Conservation (phyloP, 352 stramenopile genomes). For the Phytophthora kernoviae region DNA sequence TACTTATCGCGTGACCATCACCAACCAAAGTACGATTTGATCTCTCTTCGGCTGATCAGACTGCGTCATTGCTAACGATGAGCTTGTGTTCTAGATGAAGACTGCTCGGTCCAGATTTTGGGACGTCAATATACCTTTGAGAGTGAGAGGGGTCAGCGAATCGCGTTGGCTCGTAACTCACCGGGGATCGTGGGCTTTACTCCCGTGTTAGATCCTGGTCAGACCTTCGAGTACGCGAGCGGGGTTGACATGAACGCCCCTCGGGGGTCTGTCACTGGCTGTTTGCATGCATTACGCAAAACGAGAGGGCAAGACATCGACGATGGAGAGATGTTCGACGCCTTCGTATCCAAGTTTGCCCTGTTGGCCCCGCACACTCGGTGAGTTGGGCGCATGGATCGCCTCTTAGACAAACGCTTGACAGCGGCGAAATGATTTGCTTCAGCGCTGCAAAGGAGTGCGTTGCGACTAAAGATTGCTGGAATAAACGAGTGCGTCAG, state of each 20-base stretch:
- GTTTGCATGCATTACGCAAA: slow-evolving; percentile 59
- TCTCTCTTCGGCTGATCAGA: background rate
- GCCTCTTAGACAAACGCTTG: slow-evolving; percentile 9
- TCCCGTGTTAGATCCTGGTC: slow-evolving; percentile 60
- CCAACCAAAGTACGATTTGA: slow-evolving; percentile 60
- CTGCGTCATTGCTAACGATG: background rate
- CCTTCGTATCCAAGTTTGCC: slow-evolving; percentile 68
- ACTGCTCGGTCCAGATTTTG: slow-evolving; percentile 63
- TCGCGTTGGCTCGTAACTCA: slow-evolving; percentile 64
- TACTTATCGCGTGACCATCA: slow-evolving; percentile 81
- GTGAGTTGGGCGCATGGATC: slow-evolving; percentile 12
- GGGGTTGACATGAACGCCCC: slow-evolving; percentile 78
- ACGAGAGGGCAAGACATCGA: slow-evolving; percentile 27
- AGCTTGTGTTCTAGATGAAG: slow-evolving; percentile 34
- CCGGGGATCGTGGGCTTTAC: slow-evolving; percentile 73
- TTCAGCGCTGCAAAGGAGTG: slow-evolving; percentile 23
- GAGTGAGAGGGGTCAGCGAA: slow-evolving; percentile 65
- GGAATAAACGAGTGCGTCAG: slow-evolving; percentile 8
- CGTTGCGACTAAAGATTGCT: slow-evolving; percentile 5
- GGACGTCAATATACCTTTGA: slow-evolving; percentile 82
- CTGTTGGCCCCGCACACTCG: slow-evolving; percentile 39
- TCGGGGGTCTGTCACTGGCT: slow-evolving; percentile 62
- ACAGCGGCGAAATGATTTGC: slow-evolving; percentile 20
- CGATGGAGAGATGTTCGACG: slow-evolving; percentile 63
- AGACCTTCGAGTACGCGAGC: slow-evolving; percentile 84